Evolutionary conservation across 768 basidiomycete genomes (phyloP), one percentile per base, ranked within the genome.

Genomic region (Russula griseocarnosa): DNA sequence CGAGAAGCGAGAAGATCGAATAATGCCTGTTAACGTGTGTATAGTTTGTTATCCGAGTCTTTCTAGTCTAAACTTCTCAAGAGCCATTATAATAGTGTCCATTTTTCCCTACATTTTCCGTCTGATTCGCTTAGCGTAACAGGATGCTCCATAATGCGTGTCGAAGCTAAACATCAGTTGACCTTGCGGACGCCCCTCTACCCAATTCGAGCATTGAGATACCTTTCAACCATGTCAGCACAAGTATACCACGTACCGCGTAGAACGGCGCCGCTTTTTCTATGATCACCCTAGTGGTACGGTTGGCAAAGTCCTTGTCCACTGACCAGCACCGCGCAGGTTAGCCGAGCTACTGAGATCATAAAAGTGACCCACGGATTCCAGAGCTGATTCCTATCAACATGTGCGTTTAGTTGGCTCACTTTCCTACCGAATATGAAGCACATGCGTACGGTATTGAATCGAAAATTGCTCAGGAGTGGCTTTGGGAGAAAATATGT

Each of bases 211-310:
- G 30, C 10, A 13, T 47, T 54, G 36, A 60, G 52, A 49, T 26
- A 13, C 14, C 9, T 40, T 30, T 38, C 7, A 0, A 10, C 11
- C 5, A 38, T 1, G 4, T 28, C 1, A 34, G 11, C 7, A 22
- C n/a, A 26, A 38, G 16, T 0, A 8, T 7, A 10, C 11, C 42
- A 55, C 63, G 16, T 42, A 64, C 63, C 28, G 47, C 53, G 32
- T 64, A 60, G n/a, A 64, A 60, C 3, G 63, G 58, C 14, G 58
- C 63, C 5, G 63, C 28, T 18, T 60, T 64, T 30, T 64, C 63
- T 22, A 28, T 30, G 24, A 64, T 60, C 9, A 60, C 63, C 20
- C 58, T n/a, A 28, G 46, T 50, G 26, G 63, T 64, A 55, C 63
- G 63, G 36, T 64, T 53, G 8, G 63, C 63, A 60, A 64, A 64